Evolutionary conservation across 225 moss, liverwort and hornwort genomes (phyloP).

Genomic region (Pleurozium schreberi): DNA sequence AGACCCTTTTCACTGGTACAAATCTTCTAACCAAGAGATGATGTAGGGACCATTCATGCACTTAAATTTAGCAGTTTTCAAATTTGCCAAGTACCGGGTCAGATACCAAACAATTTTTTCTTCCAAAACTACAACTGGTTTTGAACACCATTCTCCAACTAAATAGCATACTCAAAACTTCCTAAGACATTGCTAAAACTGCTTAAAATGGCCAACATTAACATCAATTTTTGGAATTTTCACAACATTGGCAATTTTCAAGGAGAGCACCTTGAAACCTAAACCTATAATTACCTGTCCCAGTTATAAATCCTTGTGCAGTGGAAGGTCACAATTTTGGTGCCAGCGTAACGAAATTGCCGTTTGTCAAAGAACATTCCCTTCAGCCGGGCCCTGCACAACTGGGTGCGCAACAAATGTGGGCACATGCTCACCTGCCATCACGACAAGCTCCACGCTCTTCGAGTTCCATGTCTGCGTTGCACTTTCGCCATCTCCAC

Average conservation of each 20-base stretch:
- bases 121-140: background rate
- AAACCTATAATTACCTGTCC: too few species aligned
- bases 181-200: background rate
- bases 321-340: background rate
- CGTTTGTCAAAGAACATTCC: background rate
- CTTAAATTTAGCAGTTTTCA: background rate
- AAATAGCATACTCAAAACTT: background rate
- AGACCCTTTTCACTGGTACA: background rate
- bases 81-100: background rate
- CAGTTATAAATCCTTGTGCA: background rate
- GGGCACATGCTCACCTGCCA: conserved; percentile 25
- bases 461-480: background rate
- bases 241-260: background rate
- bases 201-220: too few species aligned
- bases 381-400: background rate
- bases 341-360: too few species aligned
- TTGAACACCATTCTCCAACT: background rate
- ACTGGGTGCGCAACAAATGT: conserved; percentile 17
- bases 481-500: background rate
- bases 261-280: background rate
- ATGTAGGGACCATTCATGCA: background rate
- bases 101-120: background rate
- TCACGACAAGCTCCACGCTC: conserved; percentile 17
- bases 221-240: too few species aligned
- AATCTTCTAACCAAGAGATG: background rate